Evolutionary conservation across 2,329 filamentous ascomycete genomes (phyloP).

Genomic region (Ceratocystis cubensis): DNA sequence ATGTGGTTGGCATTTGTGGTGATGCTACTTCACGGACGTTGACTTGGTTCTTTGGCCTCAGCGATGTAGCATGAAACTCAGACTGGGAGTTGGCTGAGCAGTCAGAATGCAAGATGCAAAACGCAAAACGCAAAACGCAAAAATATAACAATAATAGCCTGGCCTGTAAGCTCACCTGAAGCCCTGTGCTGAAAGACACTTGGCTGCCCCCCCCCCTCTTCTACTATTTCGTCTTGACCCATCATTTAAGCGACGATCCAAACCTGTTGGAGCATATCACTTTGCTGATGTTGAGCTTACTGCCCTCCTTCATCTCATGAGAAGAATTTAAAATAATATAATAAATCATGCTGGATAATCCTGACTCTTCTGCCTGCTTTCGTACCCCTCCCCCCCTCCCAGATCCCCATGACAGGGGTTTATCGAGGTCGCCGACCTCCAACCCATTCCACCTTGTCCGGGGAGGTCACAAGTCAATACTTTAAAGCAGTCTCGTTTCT

Average conservation of each 20-base stretch:
- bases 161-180: background rate
- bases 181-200: background rate
- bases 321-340: background rate
- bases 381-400: background rate
- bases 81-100: background rate
- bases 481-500: background rate
- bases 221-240: background rate
- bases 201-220: background rate
- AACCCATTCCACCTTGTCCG: background rate
- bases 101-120: background rate
- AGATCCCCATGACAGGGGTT: background rate
- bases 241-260: background rate
- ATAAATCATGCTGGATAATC: background rate
- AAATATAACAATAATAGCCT: background rate
- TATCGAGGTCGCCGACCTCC: slow-evolving; percentile 15
- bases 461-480: background rate
- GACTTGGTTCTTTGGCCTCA: background rate
- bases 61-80: background rate
- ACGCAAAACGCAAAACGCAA: background rate
- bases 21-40: background rate
- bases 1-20: background rate
- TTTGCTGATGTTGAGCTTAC: background rate
- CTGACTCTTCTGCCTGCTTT: background rate
- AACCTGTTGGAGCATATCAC: background rate
- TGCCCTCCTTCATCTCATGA: background rate